Evolutionary conservation across 768 basidiomycete species (phyloP), one percentile per base, ranked within the genome.

Genomic region (Calocera cornea): DNA sequence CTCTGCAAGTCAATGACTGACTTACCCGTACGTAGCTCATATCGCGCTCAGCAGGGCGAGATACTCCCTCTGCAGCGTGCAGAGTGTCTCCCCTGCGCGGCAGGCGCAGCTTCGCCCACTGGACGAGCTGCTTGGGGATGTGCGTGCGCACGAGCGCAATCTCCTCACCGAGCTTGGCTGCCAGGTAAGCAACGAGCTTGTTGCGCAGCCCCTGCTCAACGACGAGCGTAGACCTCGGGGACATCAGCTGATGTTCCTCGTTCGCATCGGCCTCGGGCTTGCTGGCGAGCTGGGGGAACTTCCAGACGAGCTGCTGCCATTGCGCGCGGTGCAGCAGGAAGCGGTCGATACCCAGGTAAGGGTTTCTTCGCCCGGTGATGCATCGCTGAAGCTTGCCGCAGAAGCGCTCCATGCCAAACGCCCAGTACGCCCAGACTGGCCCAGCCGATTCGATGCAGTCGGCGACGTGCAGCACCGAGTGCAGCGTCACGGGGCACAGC

Each of bases 391-490:
- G 70, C 5, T 54, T 65, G 0, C 78, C 77, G 70, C 77, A 79
- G 38, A 72, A 77, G 0, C 74, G 64, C 65, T 80, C 78, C 72
- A 79, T 75, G 27, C 69, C 72, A 66, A 78, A 80, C 1, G 76
- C 73, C 79, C 79, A 79, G 12, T 70, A 74, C 0, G 73, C 64
- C 74, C 78, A 79, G 1, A 74, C 70, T 5, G 77, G 79, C 0
- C 79, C 79, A 29, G 68, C 73, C 2, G 64, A 68, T 47, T 73
- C 64, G 38, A 79, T 78, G 33, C 73, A 70, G 64, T 76, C 72
- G 17, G 71, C 70, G 79, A 79, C 1, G 79, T 72, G 0, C 74
- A 74, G n/a, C n/a, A n/a, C n/a, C n/a, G n/a, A n/a, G n/a, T n/a
- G n/a, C n/a, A n/a, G n/a, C n/a, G n/a, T n/a, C 2, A 78, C 65